Percentiles rank a stretch among this genome's conserved stretches.
Conservation (phyloP, 2,329 filamentous ascomycete genomes). For the Aspergillus carbonarius region DNA sequence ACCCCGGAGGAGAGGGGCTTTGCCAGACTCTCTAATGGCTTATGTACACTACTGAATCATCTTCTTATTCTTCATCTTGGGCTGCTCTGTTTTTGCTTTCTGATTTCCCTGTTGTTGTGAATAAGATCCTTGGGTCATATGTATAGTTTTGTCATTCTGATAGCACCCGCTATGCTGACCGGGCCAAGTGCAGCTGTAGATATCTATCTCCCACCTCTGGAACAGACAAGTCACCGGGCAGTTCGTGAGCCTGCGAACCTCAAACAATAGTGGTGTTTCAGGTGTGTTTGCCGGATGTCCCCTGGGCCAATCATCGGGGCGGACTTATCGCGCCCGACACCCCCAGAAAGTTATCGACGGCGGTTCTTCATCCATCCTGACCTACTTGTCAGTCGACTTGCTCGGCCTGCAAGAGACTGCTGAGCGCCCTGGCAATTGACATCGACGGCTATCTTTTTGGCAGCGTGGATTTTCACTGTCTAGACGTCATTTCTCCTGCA, state of each 20-base stretch:
- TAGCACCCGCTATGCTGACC: not conserved
- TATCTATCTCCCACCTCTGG: not conserved
- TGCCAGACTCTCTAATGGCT: conserved; percentile 4
- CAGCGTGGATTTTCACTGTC: not conserved
- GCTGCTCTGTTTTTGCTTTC: conserved; percentile 4
- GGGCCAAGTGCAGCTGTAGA: not conserved
- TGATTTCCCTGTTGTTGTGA: not conserved
- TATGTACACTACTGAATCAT: conserved; percentile 21
- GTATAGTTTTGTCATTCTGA: not conserved
- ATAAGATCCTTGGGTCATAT: not conserved
- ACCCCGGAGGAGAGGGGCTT: not conserved
- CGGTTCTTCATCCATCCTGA: conserved; percentile 1
- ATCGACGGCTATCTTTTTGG: not conserved
- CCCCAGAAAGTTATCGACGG: conserved; percentile 1
- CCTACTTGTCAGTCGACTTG: not conserved
- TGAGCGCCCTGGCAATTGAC: not conserved
- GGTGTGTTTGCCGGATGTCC: not conserved
- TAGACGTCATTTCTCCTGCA: not conserved
- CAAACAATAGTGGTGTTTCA: conserved; percentile 9
- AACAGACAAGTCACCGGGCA: not conserved
- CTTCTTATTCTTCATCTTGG: not conserved
- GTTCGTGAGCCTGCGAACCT: not conserved
- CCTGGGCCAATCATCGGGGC: conserved; percentile 13
- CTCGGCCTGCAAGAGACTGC: not conserved
- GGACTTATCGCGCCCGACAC: conserved; percentile 11